Evolutionary conservation across 2,329 filamentous ascomycete genomes (phyloP), one percentile per base, ranked within the genome.

Genomic region (Lasiodiplodia sp.): DNA sequence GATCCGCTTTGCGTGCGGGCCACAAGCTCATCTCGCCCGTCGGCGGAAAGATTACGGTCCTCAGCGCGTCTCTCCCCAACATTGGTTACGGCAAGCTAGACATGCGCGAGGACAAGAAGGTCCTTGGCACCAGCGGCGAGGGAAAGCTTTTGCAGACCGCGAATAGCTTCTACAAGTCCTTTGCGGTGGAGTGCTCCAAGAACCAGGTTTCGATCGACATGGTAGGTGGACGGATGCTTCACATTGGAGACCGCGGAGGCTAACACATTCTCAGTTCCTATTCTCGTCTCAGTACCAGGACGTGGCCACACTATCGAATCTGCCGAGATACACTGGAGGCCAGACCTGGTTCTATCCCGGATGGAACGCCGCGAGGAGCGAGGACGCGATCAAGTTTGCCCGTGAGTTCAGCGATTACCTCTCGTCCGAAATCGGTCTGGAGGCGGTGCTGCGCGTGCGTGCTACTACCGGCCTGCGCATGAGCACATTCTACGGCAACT

Each of bases 321-420:
- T 99, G 60, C 96, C 96, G 57, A 87, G 96, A 74, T 99, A 98
- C 79, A 98, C 96, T 28, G 96, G 95, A 79, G 96, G 96, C 25
- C 96, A 98, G 79, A 99, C 96, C 0, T 98, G 95, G 86, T 98
- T 97, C 84, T 99, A 99, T 78, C 96, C 96, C 16, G 95, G 93
- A 28, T 99, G 96, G 94, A 97, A 97, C 75, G 96, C 95, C 21
- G 94, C 93, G 34, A 88, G 96, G 71, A 91, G 90, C 28, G 96
- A 99, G 78, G 96, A 99, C 79, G 96, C 96, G 16, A 94, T 98
- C 82, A 99, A 98, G 81, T 98, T 98, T 77, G 96, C 95, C 3
- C 92, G 92, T 18, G 96, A 99, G 79, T 97, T 99, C 78, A 97
- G 94, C 75, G 95, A 98, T 77, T 97, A 96, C 77, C 84, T 99